phyloP scores from a whole-genome alignment of 2,329 filamentous ascomycete species.

The Aspergillus novofumigatus region DNA sequence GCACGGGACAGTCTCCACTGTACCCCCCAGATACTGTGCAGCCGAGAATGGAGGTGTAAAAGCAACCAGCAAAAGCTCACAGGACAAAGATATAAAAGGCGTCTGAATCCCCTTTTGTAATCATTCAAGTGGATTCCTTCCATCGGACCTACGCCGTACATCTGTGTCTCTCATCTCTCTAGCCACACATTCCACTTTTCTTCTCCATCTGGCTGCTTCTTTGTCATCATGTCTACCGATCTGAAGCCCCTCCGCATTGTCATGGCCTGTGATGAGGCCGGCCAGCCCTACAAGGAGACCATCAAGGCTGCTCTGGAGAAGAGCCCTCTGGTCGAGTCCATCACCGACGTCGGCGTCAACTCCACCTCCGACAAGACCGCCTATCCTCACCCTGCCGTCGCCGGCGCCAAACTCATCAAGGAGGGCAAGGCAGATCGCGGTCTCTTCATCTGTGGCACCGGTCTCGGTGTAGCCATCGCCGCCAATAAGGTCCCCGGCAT shows the following conservation, averaged over 20 bases:
- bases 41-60: no score
- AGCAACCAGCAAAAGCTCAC: no score
- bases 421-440: constrained; percentile 65
- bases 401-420: constrained; percentile 57
- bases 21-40: no score
- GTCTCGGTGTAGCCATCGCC: constrained; percentile 80
- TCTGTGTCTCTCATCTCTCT: background rate
- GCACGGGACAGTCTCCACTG: no score
- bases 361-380: constrained; percentile 67
- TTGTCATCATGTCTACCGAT: constrained; percentile 28
- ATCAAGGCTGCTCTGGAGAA: constrained; percentile 69
- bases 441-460: constrained; percentile 75
- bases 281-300: constrained; percentile 71
- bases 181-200: background rate
- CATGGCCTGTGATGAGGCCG: constrained; percentile 67
- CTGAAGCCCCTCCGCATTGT: constrained; percentile 53
- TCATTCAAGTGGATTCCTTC: background rate
- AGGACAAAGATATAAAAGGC: no score
- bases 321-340: constrained; percentile 61
- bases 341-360: constrained; percentile 72
- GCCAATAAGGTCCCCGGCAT: constrained; percentile 85
- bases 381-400: constrained; percentile 74
- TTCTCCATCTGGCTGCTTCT: background rate
- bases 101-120: no score
- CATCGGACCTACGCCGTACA: background rate